A percentile compares a stretch with the other conserved stretches of the same genome.
Evolutionary conservation across 2,329 filamentous ascomycete species (phyloP).

Genomic region (Ophiostoma angusticollis): DNA sequence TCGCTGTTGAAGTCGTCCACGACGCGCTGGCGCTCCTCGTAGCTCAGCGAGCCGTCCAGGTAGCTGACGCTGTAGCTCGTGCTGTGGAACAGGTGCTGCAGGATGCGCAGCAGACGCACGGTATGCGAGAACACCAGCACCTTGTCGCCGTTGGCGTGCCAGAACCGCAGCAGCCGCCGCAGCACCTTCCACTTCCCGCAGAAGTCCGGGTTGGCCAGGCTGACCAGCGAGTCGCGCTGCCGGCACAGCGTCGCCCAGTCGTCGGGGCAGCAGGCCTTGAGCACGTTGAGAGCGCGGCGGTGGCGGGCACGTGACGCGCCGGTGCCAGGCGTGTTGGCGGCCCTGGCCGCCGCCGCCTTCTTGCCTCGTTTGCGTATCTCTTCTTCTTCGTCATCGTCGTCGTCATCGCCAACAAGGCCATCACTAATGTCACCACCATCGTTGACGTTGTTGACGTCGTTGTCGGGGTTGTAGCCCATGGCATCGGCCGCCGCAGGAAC

Average conservation of each 20-base stretch:
- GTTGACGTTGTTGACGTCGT: background rate
- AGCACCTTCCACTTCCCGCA: conserved; percentile 96
- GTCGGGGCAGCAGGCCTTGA: conserved; percentile 63
- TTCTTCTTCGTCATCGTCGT: background rate
- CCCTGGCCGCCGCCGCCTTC: background rate
- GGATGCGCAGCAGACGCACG: conserved; percentile 69
- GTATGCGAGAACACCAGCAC: conserved; percentile 92
- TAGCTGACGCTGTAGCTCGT: conserved; percentile 88
- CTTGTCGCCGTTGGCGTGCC: conserved; percentile 83
- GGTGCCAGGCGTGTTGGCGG: too few relatives aligned
- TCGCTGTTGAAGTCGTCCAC: conserved; percentile 91
- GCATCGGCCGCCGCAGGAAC: conserved; percentile 46
- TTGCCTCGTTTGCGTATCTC: background rate
- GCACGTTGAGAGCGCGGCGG: conserved; percentile 58
- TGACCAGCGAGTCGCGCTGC: conserved; percentile 64
- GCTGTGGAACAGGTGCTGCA: conserved; percentile 73
- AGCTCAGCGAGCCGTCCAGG: conserved; percentile 70
- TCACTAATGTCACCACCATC: background rate
- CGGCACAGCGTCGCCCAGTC: conserved; percentile 62
- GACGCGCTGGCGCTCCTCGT: conserved; percentile 66
- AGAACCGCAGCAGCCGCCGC: conserved; percentile 74
- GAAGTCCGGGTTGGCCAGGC: conserved; percentile 75
- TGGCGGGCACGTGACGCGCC: too few relatives aligned
- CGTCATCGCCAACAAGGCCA: too few relatives aligned
- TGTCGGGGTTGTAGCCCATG: background rate